A percentile compares a stretch with the other conserved stretches of the same genome.
Evolutionary conservation across 2,329 filamentous ascomycete species (phyloP).

Genomic region (Colletotrichum paranaense): DNA sequence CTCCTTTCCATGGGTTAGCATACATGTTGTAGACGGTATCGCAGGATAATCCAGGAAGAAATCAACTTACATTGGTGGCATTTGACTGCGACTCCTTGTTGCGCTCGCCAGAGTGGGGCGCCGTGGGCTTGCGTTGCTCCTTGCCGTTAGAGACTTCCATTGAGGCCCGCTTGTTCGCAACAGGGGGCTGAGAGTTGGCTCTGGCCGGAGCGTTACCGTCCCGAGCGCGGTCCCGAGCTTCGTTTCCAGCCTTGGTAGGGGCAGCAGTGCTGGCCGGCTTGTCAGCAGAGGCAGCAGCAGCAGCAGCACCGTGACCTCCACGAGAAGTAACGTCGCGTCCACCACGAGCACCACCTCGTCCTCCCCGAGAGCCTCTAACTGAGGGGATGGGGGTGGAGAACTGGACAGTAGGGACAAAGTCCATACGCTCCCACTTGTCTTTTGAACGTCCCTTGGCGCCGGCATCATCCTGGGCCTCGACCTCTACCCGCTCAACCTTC

Average conservation of each 20-base stretch:
- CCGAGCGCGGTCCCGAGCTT: constrained; percentile 48
- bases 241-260: constrained; percentile 44
- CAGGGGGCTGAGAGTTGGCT: constrained; percentile 48
- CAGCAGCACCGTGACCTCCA: constrained; percentile 40
- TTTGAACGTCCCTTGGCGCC: constrained; percentile 70
- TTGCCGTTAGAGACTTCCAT: constrained; percentile 53
- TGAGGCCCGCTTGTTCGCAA: constrained; percentile 56
- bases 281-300: constrained; percentile 46
- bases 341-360: constrained; percentile 59
- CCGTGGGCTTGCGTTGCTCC: constrained; percentile 59
- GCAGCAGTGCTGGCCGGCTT: constrained; percentile 47
- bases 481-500: constrained; percentile 68
- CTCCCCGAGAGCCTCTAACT: constrained; percentile 59
- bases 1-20: constrained; percentile 37
- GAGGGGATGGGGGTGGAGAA: constrained; percentile 85
- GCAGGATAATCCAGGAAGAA: not conserved
- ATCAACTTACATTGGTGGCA: constrained; percentile 14
- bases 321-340: constrained; percentile 49
- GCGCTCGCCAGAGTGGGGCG: constrained; percentile 37
- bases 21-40: constrained; percentile 34
- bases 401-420: constrained; percentile 84
- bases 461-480: constrained; percentile 70
- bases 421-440: constrained; percentile 86
- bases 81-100: constrained; percentile 48
- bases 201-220: constrained; percentile 50